phyloP scores from a whole-genome alignment of 2,329 filamentous ascomycete genomes.

The Claviceps sorghi region DNA sequence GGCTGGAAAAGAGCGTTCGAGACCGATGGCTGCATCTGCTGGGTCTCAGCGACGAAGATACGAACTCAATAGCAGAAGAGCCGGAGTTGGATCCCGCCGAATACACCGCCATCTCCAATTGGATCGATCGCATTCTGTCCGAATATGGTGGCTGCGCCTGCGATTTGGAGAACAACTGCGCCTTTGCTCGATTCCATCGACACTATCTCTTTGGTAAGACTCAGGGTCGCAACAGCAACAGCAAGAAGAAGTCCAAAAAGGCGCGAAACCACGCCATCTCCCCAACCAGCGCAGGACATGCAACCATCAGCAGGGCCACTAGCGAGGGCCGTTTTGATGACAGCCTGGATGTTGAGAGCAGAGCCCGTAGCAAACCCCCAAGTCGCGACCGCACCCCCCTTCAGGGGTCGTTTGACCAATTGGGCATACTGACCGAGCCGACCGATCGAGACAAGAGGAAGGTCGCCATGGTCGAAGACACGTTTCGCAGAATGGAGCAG shows the following conservation, averaged over 20 bases:
- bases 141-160: conserved; percentile 73
- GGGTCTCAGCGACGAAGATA: conserved; percentile 47
- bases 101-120: conserved; percentile 44
- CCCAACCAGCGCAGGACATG: conserved; percentile 46
- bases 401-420: conserved; percentile 44
- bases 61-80: conserved; percentile 29
- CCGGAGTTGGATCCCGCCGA: conserved; percentile 44
- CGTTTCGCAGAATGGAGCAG: conserved; percentile 47
- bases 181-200: conserved; percentile 48
- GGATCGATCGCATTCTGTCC: conserved; percentile 55
- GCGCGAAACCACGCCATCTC: conserved; percentile 41
- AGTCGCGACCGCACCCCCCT: conserved; percentile 52
- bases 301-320: conserved; percentile 47
- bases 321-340: conserved; percentile 48
- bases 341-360: conserved; percentile 32
- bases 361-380: conserved; percentile 48
- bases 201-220: conserved; percentile 35
- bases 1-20: conserved; percentile 38
- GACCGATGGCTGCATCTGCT: conserved; percentile 43
- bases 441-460: conserved; percentile 55
- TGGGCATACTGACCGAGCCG: conserved; percentile 46
- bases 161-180: conserved; percentile 46
- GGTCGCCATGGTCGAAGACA: conserved; percentile 49
- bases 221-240: conserved; percentile 23
- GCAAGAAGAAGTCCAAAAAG: conserved; percentile 40